Base-by-base conservation (phyloP, 192 early-diverging fungal species). In the Backusella australiensis region DNA sequence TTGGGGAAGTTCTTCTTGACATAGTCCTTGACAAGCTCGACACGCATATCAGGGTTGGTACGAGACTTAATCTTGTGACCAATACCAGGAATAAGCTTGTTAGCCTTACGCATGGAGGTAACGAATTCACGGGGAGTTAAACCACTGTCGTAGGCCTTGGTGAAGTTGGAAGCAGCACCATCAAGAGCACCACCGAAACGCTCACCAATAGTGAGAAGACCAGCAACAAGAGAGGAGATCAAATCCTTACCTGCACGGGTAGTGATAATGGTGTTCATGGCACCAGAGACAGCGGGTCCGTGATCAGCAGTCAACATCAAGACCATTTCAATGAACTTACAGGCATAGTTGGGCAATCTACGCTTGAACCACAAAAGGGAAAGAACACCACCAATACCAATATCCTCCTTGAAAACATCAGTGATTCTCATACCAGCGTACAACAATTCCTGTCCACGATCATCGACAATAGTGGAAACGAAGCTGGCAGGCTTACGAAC, bases 11-110 rank as follows among this genome's bases (percentile, higher is more conserved):
- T 85, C 65, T 89, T 86, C 81, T 90, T 88, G 72, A 95, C 96
- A 81, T 90, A 99, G 74, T 96, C 91, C 88, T 97, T 98, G 83
- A 99, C 94, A 76, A 99, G 91, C 69, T 92, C 88, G 5, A 99
- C 97, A 56, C 97, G 96, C 83, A 99, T 85, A 81, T 99, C 97
- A 3, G 97, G 97, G 91, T 99, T 99, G 75, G 95, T 97, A 75
- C 97, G 91, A 44, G 95, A 97, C 88, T 99, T 99, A 91, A 99
- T 96, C 90, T 97, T 98, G 94, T 99, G 97, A 23, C 97, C 97
- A 75, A 99, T 99, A 76, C 97, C 97, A 72, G 96, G 87, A 84
- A 99, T 99, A 76, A 99, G 89, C 89, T 98, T 96, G 93, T 98
- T 95, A 79, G 92, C 90, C 86, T 95, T 95, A 70, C 97, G 92